Evolutionary conservation across 345 rosid species (phyloP).

Genomic region (Pistacia atlantica): DNA sequence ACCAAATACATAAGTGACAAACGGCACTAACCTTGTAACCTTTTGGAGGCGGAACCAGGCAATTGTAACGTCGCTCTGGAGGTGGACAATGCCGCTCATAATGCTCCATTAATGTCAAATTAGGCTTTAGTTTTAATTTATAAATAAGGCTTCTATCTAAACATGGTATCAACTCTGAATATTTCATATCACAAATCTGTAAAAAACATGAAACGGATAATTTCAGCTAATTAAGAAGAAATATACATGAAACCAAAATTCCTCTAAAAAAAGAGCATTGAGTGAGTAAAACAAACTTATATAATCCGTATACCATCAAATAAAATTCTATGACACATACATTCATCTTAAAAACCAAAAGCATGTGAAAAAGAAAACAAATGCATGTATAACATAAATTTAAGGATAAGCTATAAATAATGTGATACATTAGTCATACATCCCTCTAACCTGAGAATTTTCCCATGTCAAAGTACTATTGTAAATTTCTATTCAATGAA

Average conservation of each 20-base stretch:
- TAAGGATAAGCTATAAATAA: too few species aligned
- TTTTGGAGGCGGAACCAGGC: conserved; percentile 82
- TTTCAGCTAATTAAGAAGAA: conserved; percentile 9
- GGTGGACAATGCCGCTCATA: conserved; percentile 96
- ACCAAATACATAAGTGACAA: conserved; percentile 8
- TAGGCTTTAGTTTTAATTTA: conserved; percentile 74
- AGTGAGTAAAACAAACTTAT: too few species aligned
- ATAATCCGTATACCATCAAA: too few species aligned
- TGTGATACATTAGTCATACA: too few species aligned
- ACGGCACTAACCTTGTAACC: conserved; percentile 75
- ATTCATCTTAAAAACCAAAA: neutral
- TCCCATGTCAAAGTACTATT: neutral
- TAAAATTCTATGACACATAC: neutral
- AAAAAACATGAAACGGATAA: conserved; percentile 6
- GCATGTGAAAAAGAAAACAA: neutral
- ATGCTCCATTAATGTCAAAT: conserved; percentile 90
- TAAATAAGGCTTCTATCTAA: conserved; percentile 82
- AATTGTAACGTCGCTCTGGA: conserved; percentile 79
- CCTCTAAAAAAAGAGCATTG: neutral
- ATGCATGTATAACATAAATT: too few species aligned
- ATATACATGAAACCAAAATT: neutral
- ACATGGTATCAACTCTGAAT: conserved; percentile 93
- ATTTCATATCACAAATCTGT: conserved; percentile 76
- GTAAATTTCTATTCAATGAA: neutral
- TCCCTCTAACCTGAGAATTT: too few species aligned